Base-by-base conservation (phyloP, 345 rosid genomes). In the Rubroshorea leprosula region DNA sequence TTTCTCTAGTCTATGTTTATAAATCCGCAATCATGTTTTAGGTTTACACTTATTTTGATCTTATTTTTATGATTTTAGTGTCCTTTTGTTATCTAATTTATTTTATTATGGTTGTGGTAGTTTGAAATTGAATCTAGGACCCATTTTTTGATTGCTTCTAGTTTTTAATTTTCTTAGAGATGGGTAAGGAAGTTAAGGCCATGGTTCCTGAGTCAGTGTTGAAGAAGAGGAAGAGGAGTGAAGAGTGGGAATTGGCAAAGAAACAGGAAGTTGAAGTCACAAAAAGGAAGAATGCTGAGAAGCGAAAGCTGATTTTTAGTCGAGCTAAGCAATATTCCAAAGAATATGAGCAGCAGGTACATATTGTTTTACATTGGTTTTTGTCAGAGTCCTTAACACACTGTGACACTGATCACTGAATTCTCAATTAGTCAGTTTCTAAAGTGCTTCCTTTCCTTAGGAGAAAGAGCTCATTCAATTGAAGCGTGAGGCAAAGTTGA, bases 401-500 rank as follows among this genome's bases (percentile, higher is more conserved):
- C n/a, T n/a, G n/a, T n/a, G n/a, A n/a, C n/a, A n/a, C n/a, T n/a
- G n/a, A n/a, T n/a, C n/a, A n/a, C n/a, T n/a, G n/a, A n/a, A n/a
- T n/a, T n/a, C n/a, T n/a, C n/a, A n/a, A n/a, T n/a, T n/a, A n/a
- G n/a, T n/a, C n/a, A n/a, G n/a, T n/a, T n/a, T n/a, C n/a, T 43
- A 21, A 0, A 6, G 29, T 26, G 51, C 26, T 24, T 20, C 0
- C 17, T 0, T 58, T 47, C 11, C 4, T 11, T 55, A 83, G 91
- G 90, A 89, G 55, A 80, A 64, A 61, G 86, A 88, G 64, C 58
- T 86, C 60, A 82, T 89, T 52, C 24, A 16, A 2, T 63, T 88
- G 84, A 91, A 89, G 74, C 79, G 96, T 0, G 92, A 85, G 72
- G 98, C 98, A 0, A 88, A 83, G 68, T 65, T 88, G 58, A 86